phyloP scores from a whole-genome alignment of 305 asterid species.

The Ilex paraguariensis region DNA sequence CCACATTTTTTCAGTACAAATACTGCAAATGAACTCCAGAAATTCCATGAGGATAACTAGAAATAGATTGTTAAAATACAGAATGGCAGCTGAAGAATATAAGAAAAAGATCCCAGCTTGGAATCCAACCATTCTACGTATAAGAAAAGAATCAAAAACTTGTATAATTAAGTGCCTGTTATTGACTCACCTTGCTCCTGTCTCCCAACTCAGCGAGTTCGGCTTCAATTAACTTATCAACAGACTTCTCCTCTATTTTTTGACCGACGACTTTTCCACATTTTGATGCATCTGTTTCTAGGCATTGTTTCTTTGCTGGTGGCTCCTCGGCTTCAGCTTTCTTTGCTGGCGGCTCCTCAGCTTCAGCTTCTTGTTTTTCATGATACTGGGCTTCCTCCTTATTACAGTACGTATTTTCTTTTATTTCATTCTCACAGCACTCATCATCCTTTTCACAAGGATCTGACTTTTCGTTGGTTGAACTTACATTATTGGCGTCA shows the following conservation, averaged over 20 bases:
- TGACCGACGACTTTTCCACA: slow-evolving; percentile 21
- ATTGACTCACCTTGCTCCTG: slow-evolving; percentile 65
- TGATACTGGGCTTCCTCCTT: slow-evolving; percentile 29
- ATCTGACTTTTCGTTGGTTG: slow-evolving; percentile 13
- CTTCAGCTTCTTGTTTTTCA: slow-evolving; percentile 39
- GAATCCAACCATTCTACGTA: too few species aligned
- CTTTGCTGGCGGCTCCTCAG: slow-evolving; percentile 58
- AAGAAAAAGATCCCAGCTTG: too few species aligned
- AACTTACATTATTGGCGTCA: slow-evolving; percentile 19
- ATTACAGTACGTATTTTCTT: slow-evolving; percentile 21
- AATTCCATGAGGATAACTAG: too few species aligned
- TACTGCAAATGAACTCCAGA: too few species aligned
- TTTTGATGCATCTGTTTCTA: slow-evolving; percentile 26
- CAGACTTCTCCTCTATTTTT: slow-evolving; percentile 51
- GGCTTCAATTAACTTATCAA: slow-evolving; percentile 78
- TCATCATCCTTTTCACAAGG: slow-evolving; percentile 28
- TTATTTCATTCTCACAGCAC: slow-evolving; percentile 26
- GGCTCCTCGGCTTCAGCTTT: slow-evolving; percentile 53
- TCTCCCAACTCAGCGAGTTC: slow-evolving; percentile 91
- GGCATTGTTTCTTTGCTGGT: slow-evolving; percentile 58
- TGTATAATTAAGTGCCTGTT: slow-evolving; percentile 7
- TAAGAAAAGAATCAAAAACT: slow-evolving; percentile 2
- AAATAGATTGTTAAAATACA: too few species aligned
- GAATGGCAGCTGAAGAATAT: too few species aligned
- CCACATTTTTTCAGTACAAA: too few species aligned